Conservation (phyloP, 2,329 filamentous ascomycete species). For the Anthostomella pinea region DNA sequence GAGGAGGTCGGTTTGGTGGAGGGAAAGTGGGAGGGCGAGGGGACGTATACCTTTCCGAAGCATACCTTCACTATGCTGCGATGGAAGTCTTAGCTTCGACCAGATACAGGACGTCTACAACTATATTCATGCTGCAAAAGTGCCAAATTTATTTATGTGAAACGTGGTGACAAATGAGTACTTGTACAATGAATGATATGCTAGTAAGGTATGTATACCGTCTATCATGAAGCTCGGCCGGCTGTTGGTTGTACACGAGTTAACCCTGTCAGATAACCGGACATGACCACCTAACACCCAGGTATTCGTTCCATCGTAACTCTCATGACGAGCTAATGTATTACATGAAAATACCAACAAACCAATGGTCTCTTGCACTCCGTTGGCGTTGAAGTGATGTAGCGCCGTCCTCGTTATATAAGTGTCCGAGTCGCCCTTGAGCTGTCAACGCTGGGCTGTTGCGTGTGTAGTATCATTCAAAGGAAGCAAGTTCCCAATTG, state of each 20-base stretch:
- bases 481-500: no score
- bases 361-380: no score
- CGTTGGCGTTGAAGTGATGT: no score
- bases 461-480: no score
- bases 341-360: no score
- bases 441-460: no score
- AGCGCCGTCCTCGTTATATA: no score
- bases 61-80: constrained; percentile 67
- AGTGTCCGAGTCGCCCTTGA: no score
- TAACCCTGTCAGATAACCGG: constrained; percentile 2
- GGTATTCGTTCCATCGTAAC: constrained; percentile 8
- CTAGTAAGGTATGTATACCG: constrained; percentile 7
- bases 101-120: constrained; percentile 2
- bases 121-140: no score
- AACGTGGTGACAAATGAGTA: constrained; percentile 14
- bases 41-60: constrained; percentile 63
- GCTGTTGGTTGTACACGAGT: constrained; percentile 17
- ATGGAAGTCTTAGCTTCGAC: constrained; percentile 33
- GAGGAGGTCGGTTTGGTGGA: constrained; percentile 61
- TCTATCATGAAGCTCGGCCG: constrained; percentile 12
- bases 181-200: constrained; percentile 21
- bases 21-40: constrained; percentile 61
- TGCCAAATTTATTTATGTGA: no score
- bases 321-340: background rate
- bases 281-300: constrained; percentile 8